phyloP scores from a whole-genome alignment of 2,329 filamentous ascomycete genomes.

The Anthostomella pinea region DNA sequence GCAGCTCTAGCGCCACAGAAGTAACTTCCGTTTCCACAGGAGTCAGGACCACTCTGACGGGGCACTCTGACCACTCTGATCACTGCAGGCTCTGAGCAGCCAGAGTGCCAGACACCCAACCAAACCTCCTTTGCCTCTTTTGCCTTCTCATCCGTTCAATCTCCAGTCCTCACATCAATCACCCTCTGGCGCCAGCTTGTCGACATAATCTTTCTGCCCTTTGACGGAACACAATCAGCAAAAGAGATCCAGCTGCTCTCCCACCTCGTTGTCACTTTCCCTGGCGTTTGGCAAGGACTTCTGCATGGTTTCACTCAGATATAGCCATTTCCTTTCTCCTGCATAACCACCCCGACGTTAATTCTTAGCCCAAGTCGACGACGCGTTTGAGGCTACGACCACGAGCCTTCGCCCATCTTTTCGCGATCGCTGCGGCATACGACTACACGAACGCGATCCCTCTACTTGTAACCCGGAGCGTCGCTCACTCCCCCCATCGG shows the following conservation, averaged over 20 bases:
- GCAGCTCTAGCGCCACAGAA: too few species aligned
- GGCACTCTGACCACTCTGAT: too few species aligned
- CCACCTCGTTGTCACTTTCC: constrained; percentile 3
- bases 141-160: constrained; percentile 17
- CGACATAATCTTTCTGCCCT: too few species aligned
- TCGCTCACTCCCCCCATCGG: neutral
- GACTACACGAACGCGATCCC: constrained; percentile 4
- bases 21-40: too few species aligned
- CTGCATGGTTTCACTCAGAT: constrained; percentile 13
- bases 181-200: too few species aligned
- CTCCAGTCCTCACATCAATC: constrained; percentile 2
- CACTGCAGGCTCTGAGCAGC: too few species aligned
- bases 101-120: constrained; percentile 11
- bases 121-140: constrained; percentile 29
- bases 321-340: constrained; percentile 15
- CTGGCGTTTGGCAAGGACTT: constrained; percentile 7
- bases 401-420: too few species aligned
- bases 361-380: constrained; percentile 17
- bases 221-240: too few species aligned
- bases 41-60: too few species aligned
- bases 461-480: constrained; percentile 3
- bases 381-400: constrained; percentile 19
- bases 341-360: constrained; percentile 23
- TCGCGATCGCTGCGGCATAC: constrained; percentile 4
- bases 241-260: too few species aligned